phyloP scores from a whole-genome alignment of 225 moss, liverwort and hornwort species.

The Climacium dendroides region DNA sequence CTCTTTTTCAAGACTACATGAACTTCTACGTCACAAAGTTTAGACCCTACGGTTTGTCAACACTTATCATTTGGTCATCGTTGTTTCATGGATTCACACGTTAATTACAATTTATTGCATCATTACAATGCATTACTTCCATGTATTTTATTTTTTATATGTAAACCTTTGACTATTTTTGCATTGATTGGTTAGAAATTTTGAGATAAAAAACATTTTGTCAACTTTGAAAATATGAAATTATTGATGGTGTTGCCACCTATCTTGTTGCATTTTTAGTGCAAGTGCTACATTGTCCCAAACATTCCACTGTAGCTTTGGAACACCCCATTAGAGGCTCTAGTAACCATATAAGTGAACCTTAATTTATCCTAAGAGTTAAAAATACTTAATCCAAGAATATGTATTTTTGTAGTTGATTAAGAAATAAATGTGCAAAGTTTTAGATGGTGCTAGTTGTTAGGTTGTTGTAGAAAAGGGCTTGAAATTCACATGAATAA shows the following conservation, averaged over 20 bases:
- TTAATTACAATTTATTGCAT: too few species aligned
- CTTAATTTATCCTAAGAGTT: neutral
- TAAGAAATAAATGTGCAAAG: neutral
- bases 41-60: too few species aligned
- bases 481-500: neutral
- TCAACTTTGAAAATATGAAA: neutral
- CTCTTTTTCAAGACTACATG: accelerated
- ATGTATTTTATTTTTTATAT: too few species aligned
- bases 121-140: too few species aligned
- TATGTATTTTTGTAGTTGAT: neutral
- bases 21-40: too few species aligned
- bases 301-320: too few species aligned
- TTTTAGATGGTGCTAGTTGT: too few species aligned
- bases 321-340: neutral
- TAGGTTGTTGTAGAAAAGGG: neutral
- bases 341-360: neutral
- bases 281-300: accelerated
- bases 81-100: too few species aligned
- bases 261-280: neutral
- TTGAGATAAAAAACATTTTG: neutral
- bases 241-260: neutral
- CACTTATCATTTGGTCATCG: too few species aligned
- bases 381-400: neutral
- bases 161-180: neutral
- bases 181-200: neutral